phyloP scores from a whole-genome alignment of 331 rosid genomes.

The Cydonia oblonga region DNA sequence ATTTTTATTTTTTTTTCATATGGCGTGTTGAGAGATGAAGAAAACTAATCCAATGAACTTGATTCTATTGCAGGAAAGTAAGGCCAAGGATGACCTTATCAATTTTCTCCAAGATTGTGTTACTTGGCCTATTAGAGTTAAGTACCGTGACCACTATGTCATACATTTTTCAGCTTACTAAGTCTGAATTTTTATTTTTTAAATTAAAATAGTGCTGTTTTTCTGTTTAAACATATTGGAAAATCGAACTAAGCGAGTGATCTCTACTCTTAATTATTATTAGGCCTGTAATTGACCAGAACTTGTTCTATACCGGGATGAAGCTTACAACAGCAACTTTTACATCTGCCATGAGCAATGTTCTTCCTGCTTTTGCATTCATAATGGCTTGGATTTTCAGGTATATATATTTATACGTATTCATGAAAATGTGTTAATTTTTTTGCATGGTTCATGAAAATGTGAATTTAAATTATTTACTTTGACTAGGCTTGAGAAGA shows the following conservation, averaged over 20 bases:
- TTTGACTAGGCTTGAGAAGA: conserved; percentile 31
- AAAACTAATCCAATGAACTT: background rate
- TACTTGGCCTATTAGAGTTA: conserved; percentile 35
- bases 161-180: background rate
- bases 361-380: conserved; percentile 45
- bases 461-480: background rate
- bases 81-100: conserved; percentile 35
- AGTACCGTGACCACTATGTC: background rate
- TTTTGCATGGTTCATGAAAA: background rate
- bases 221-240: background rate
- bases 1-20: background rate
- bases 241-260: background rate
- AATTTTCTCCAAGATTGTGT: conserved; percentile 14
- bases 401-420: background rate
- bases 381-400: conserved; percentile 39
- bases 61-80: conserved; percentile 17
- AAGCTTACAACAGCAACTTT: conserved; percentile 42
- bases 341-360: conserved; percentile 31
- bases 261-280: background rate
- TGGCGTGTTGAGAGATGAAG: background rate
- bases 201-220: background rate
- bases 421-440: too few species aligned
- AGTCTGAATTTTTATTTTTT: background rate
- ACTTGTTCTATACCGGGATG: conserved; percentile 46
- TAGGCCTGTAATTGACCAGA: conserved; percentile 53